Base-by-base conservation (phyloP, 176 grass and related monocot genomes). In the Lolium multiflorum region DNA sequence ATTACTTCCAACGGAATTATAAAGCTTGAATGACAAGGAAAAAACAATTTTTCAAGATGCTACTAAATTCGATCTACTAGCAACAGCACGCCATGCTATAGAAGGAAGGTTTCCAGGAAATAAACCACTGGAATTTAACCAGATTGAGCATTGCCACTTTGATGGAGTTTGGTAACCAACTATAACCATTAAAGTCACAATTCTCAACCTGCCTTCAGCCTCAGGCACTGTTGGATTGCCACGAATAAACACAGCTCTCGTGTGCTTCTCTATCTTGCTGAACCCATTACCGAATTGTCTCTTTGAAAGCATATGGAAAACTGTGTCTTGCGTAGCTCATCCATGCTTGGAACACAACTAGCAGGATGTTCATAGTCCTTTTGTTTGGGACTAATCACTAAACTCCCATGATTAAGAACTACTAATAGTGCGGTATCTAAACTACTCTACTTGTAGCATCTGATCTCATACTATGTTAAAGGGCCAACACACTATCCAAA, bases 181-280 rank as follows among this genome's bases (percentile, higher is more conserved):
- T 43, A 51, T 43, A 51, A 73, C 5, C 5, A 15, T 15, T 44
- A 56, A 44, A 62, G 25, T 35, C 52, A 49, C 31, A 56, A 44
- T 3, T 74, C 26, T 73, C 52, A 71, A 83, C 18, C 71, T 72
- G 76, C 60, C 55, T n/a, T 50, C 54, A 87, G 28, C 20, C 55
- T 44, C 37, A 82, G 68, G 71, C 62, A 67, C 70, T 65, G 61
- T 31, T 86, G 38, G 22, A 54, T 20, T 52, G 46, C 55, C 76
- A 77, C 1, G 47, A 88, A 17, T 50, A 50, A 39, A 82, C 44
- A 57, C 63, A 61, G 26, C 20, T 18, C 0, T 20, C 22, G 12
- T 55, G 16, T 51, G 67, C 12, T 64, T 14, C 25, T 81, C 1
- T 75, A 73, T 31, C 43, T 83, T 46, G 15, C 56, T 44, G 31